Conservation (phyloP, 1,139 yeast species). For the Geotrichum candidum region DNA sequence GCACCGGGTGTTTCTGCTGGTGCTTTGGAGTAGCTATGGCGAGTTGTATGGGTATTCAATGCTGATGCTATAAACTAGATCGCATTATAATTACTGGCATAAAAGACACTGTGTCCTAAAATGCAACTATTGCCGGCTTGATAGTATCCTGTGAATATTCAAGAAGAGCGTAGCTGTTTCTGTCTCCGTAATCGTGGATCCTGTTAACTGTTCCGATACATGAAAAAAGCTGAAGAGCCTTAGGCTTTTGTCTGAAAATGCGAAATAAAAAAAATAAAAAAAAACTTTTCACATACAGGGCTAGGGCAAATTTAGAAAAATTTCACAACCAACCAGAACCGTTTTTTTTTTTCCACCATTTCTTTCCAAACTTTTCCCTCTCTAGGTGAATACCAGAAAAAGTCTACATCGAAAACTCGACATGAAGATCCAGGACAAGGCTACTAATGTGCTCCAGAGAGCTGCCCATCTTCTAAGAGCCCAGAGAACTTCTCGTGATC, state of each 20-base stretch:
- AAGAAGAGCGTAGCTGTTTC: not conserved
- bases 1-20: not conserved
- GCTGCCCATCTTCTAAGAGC: slow-evolving; percentile 65
- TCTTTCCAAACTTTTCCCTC: not conserved
- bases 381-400: not conserved
- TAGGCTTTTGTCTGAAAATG: not conserved
- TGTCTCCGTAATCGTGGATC: not conserved
- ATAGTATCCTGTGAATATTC: not conserved
- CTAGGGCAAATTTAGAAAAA: slow-evolving; percentile 6
- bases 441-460: slow-evolving; percentile 66
- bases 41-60: not conserved
- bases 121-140: not conserved
- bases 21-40: not conserved
- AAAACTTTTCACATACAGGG: not conserved
- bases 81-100: not conserved
- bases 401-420: not conserved
- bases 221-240: not conserved
- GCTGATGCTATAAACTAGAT: not conserved
- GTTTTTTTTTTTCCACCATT: not conserved
- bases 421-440: slow-evolving; percentile 66
- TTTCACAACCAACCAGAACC: slow-evolving; percentile 11
- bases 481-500: slow-evolving; percentile 38
- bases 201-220: not conserved
- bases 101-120: not conserved
- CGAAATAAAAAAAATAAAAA: not conserved